Conservation (phyloP, 192 early-diverging fungal species). For the Lobosporangium transversale region DNA sequence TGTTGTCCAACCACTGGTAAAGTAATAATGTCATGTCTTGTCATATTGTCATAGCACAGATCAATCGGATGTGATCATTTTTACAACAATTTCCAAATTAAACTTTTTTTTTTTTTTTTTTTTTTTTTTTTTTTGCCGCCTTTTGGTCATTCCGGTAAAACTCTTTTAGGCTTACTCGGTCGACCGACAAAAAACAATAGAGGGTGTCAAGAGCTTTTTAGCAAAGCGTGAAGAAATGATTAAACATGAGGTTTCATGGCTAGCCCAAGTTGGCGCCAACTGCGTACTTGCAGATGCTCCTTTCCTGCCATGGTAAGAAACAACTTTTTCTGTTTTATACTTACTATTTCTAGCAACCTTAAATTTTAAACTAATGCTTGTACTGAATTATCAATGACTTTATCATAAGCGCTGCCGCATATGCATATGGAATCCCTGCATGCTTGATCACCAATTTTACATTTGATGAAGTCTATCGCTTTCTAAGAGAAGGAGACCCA, state of each 20-base stretch:
- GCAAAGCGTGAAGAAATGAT: conserved; percentile 52
- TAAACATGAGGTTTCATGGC: conserved; percentile 59
- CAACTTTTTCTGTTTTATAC: conserved; percentile 5
- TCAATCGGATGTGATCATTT: too few species aligned
- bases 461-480: conserved; percentile 67
- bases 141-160: too few species aligned
- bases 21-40: conserved; percentile 38
- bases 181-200: conserved; percentile 64
- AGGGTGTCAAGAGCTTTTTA: conserved; percentile 59
- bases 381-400: too few species aligned
- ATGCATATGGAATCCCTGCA: conserved; percentile 60
- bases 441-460: conserved; percentile 70
- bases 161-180: conserved; percentile 66
- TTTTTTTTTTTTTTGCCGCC: not conserved
- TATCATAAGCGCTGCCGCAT: conserved; percentile 62
- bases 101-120: not conserved
- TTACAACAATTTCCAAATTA: too few species aligned
- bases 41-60: too few species aligned
- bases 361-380: too few species aligned
- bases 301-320: conserved; percentile 63
- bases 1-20: conserved; percentile 65
- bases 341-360: too few species aligned
- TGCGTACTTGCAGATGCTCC: conserved; percentile 68
- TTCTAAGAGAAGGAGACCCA: conserved; percentile 63
- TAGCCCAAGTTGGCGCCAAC: conserved; percentile 60